Conservation (phyloP, 805 yeast genomes). For the Clavispora phyllophila region DNA sequence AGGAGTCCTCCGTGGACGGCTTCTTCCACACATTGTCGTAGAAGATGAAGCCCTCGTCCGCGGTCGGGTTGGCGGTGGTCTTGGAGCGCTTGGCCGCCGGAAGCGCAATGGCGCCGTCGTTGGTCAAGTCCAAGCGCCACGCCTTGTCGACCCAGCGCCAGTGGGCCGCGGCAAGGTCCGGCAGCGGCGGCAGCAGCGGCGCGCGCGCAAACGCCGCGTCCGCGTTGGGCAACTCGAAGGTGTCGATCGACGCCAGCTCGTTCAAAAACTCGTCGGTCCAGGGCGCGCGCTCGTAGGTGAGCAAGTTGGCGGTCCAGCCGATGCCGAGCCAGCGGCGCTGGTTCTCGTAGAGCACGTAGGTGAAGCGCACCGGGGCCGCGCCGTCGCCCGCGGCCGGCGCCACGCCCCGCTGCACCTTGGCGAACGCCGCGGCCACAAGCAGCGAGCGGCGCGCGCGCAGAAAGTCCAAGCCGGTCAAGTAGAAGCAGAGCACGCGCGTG, state of each 20-base stretch:
- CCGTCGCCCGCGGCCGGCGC: conserved; percentile 7
- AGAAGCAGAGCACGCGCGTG: conserved; percentile 68
- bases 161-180: conserved; percentile 55
- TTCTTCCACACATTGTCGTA: conserved; percentile 93
- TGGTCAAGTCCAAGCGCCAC: conserved; percentile 87
- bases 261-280: conserved; percentile 97
- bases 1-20: conserved; percentile 83
- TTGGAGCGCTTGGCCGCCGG: conserved; percentile 52
- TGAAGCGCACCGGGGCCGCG: conserved; percentile 62
- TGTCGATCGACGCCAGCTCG: conserved; percentile 72
- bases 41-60: conserved; percentile 83
- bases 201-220: conserved; percentile 36
- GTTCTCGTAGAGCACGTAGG: conserved; percentile 89
- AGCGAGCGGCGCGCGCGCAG: conserved; percentile 40
- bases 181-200: too few species aligned
- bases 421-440: conserved; percentile 51
- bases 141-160: conserved; percentile 96
- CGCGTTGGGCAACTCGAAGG: conserved; percentile 76
- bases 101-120: conserved; percentile 77
- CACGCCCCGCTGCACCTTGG: conserved; percentile 39
- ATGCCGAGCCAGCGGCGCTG: conserved; percentile 97
- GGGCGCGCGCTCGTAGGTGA: conserved; percentile 89
- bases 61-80: conserved; percentile 63
- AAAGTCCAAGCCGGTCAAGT: conserved; percentile 83
- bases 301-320: conserved; percentile 92